Percentiles rank a stretch among this genome's conserved stretches.
These are phyloP conservation scores for Talaromyces sp. DNA, from an alignment of 2,329 filamentous ascomycete genomes.

Conservation along the genomic window DNA sequence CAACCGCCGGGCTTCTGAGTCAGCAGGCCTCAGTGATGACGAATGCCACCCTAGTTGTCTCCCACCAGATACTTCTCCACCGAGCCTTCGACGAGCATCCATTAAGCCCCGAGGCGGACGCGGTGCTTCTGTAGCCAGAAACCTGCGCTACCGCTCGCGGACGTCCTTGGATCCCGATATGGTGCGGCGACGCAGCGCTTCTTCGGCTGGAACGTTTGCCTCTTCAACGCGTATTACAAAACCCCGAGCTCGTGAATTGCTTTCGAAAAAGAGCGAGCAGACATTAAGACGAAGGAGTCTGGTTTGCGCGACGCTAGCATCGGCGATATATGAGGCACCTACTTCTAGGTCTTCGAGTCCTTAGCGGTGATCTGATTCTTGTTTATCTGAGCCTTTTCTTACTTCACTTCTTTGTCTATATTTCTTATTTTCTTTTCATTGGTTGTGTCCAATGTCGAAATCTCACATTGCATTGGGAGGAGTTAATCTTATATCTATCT, in stretches of 20 bases:
- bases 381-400: neutral
- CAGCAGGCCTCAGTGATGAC: constrained; percentile 21
- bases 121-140: neutral
- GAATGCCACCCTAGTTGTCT: constrained; percentile 37
- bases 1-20: constrained; percentile 10
- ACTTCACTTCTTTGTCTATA: constrained; percentile 6
- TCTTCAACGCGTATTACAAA: constrained; percentile 33
- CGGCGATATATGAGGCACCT: constrained; percentile 20
- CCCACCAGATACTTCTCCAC: constrained; percentile 30
- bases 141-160: constrained; percentile 9
- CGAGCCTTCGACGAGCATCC: constrained; percentile 24
- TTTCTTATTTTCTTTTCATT: neutral
- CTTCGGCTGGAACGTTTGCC: constrained; percentile 16
- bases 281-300: constrained; percentile 34
- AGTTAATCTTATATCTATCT: constrained; percentile 2
- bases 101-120: constrained; percentile 21
- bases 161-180: constrained; percentile 3
- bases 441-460: neutral
- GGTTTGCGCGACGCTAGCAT: constrained; percentile 36
- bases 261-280: constrained; percentile 31
- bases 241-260: constrained; percentile 17
- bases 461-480: constrained; percentile 11
- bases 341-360: constrained; percentile 2
- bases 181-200: constrained; percentile 12
- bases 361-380: neutral